Percentiles rank a stretch among this genome's conserved stretches.
These are phyloP conservation scores for Venturia effusa DNA, from an alignment of 2,329 filamentous ascomycete species.

Conservation along the genomic window DNA sequence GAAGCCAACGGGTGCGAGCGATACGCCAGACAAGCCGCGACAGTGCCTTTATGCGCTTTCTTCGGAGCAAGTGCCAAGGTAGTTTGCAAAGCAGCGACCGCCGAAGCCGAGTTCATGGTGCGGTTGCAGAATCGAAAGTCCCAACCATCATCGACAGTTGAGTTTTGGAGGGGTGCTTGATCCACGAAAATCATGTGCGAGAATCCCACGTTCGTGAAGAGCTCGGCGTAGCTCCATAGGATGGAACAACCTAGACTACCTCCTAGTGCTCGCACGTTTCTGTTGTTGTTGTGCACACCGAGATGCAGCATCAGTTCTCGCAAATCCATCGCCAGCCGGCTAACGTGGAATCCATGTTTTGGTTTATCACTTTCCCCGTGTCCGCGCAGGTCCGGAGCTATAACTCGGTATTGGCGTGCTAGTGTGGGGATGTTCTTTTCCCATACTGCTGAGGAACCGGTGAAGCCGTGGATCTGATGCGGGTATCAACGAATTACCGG, in stretches of 20 bases:
- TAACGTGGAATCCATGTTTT: constrained; percentile 19
- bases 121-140: constrained; percentile 17
- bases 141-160: constrained; percentile 13
- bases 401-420: constrained; percentile 29
- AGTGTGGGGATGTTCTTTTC: constrained; percentile 36
- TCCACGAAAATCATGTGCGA: constrained; percentile 20
- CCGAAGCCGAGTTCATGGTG: constrained; percentile 16
- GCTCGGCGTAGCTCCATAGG: constrained; percentile 20
- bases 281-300: not conserved
- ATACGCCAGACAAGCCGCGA: constrained; percentile 20
- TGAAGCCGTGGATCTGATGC: constrained; percentile 31
- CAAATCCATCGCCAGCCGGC: constrained; percentile 20
- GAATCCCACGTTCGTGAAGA: constrained; percentile 18
- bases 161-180: constrained; percentile 20
- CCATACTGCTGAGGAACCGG: constrained; percentile 35
- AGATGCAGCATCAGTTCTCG: constrained; percentile 18
- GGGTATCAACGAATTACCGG: not conserved
- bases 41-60: constrained; percentile 17
- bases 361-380: constrained; percentile 20
- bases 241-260: constrained; percentile 16
- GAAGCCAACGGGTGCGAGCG: constrained; percentile 15
- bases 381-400: constrained; percentile 46
- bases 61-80: constrained; percentile 14
- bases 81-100: constrained; percentile 15
- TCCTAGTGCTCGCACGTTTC: not conserved